Percentiles rank a stretch among this genome's conserved stretches.
Conservation (phyloP, 495 filamentous ascomycete genomes). For the Hypoxylon subgilvum region DNA sequence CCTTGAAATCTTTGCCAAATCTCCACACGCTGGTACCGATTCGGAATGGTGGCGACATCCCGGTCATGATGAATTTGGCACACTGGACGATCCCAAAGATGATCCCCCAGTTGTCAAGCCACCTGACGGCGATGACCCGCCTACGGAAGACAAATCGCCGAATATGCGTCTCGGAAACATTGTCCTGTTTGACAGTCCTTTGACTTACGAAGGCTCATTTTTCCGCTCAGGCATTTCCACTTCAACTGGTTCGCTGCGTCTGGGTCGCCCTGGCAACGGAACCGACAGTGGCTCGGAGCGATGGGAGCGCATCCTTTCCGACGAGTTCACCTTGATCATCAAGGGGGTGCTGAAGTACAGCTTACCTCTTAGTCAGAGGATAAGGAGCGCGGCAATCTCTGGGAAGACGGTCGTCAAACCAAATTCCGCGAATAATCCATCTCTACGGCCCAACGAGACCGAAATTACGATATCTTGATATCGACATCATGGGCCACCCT, state of each 20-base stretch:
- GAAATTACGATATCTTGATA: slow-evolving; percentile 32
- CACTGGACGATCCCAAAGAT: slow-evolving; percentile 58
- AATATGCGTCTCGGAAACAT: slow-evolving; percentile 92
- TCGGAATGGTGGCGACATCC: slow-evolving; percentile 73
- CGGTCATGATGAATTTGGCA: slow-evolving; percentile 45
- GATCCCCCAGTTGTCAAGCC: slow-evolving; percentile 62
- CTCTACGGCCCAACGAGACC: slow-evolving; percentile 43
- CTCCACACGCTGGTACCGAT: slow-evolving; percentile 79
- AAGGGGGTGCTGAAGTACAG: slow-evolving; percentile 89
- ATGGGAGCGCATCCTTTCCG: slow-evolving; percentile 88
- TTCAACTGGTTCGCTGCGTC: slow-evolving; percentile 81
- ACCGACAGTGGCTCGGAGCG: slow-evolving; percentile 85
- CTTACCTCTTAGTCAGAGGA: slow-evolving; percentile 76
- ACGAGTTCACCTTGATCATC: slow-evolving; percentile 91
- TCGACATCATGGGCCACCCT: slow-evolving; percentile 34
- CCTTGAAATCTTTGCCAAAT: slow-evolving; percentile 91
- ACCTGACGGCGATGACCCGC: slow-evolving; percentile 53
- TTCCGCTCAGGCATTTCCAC: slow-evolving; percentile 68
- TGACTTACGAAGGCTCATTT: slow-evolving; percentile 87
- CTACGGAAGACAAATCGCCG: slow-evolving; percentile 66
- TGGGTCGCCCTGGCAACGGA: slow-evolving; percentile 83
- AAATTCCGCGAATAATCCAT: slow-evolving; percentile 55
- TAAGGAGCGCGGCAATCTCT: slow-evolving; percentile 59
- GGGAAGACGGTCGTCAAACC: slow-evolving; percentile 58
- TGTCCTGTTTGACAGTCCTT: slow-evolving; percentile 80